Percentiles rank a stretch among this genome's conserved stretches.
Conservation (phyloP, 495 filamentous ascomycete genomes). For the Cryomyces antarcticus region DNA sequence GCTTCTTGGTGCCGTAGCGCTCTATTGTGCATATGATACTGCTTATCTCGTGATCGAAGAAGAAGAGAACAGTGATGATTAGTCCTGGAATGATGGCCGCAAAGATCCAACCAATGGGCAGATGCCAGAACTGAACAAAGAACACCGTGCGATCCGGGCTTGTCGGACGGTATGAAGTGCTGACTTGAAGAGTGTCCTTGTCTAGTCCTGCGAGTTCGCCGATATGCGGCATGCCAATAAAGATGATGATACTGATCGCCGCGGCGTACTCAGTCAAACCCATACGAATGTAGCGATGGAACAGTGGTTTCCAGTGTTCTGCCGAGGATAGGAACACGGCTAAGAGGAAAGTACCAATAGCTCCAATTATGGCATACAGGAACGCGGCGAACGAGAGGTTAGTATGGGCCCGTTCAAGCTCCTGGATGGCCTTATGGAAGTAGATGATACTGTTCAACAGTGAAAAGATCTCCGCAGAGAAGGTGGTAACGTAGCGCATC, state of each 20-base stretch:
- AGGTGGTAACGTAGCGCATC: conserved; percentile 57
- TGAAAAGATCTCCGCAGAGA: conserved; percentile 51
- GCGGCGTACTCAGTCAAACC: conserved; percentile 48
- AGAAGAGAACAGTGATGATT: conserved; percentile 52
- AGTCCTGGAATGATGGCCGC: conserved; percentile 41
- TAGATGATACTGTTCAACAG: conserved; percentile 56
- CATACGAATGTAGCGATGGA: conserved; percentile 46
- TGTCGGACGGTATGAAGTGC: conserved; percentile 36
- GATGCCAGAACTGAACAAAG: conserved; percentile 44
- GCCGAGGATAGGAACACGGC: conserved; percentile 46
- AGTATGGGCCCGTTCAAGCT: conserved; percentile 39
- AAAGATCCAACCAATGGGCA: conserved; percentile 42
- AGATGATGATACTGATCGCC: conserved; percentile 47
- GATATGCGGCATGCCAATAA: conserved; percentile 46
- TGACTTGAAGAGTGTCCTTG: conserved; percentile 39
- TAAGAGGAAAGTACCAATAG: conserved; percentile 45
- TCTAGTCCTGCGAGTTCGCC: conserved; percentile 41
- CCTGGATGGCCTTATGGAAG: conserved; percentile 54
- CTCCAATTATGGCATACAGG: conserved; percentile 49
- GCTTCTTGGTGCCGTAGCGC: conserved; percentile 44
- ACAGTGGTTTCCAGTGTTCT: conserved; percentile 41
- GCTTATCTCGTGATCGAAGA: conserved; percentile 56
- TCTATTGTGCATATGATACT: conserved; percentile 56
- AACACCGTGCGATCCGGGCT: conserved; percentile 35
- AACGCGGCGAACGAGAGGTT: conserved; percentile 44